Evolutionary conservation across 768 basidiomycete genomes (phyloP), one percentile per base, ranked within the genome.

Genomic region (Amanita fuliginea): DNA sequence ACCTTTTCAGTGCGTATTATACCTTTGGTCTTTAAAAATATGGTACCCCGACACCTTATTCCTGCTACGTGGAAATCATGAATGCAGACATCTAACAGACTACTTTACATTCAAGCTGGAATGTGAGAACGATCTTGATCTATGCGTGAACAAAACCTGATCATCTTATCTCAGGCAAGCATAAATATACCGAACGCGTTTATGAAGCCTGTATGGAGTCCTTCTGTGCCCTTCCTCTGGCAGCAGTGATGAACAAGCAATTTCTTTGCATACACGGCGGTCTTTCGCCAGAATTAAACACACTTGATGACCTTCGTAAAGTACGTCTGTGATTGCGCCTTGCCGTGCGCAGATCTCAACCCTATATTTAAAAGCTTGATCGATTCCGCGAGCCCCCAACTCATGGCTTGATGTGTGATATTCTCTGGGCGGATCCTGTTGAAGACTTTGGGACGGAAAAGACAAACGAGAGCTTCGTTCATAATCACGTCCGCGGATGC

Each of bases 41-140:
- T 97, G 95, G 93, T 98, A 97, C 66, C 96, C 96, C 46, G 83
- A 94, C 57, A 96, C 94, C 22, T 74, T 98, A 33, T 97, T 95
- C 75, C 78, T 99, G 35, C 77, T 99, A 32, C 89, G 96, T 44
- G 96, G 96, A 43, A 99, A 99, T 60, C 96, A 99, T 66, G 96
- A 99, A 71, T 99, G 96, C 64, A 83, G 96, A 43, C 96, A 98
- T 70, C 69, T 98, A 64, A 99, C 95, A 18, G 94, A 98, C 61
- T 97, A 98, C 67, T 98, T 96, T 63, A 98, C 94, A 32, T 98
- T 98, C 77, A 98, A 96, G 67, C 83, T 96, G 22, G 95, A 97
- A 73, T 96, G 94, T 92, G 61, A 60, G 89, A 69, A n/a, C 22
- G 39, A 28, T 36, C 8, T 46, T 18, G 47, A 35, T 14, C 51